phyloP scores from a whole-genome alignment of 2,329 filamentous ascomycete species.

The Cordyceps militaris region DNA sequence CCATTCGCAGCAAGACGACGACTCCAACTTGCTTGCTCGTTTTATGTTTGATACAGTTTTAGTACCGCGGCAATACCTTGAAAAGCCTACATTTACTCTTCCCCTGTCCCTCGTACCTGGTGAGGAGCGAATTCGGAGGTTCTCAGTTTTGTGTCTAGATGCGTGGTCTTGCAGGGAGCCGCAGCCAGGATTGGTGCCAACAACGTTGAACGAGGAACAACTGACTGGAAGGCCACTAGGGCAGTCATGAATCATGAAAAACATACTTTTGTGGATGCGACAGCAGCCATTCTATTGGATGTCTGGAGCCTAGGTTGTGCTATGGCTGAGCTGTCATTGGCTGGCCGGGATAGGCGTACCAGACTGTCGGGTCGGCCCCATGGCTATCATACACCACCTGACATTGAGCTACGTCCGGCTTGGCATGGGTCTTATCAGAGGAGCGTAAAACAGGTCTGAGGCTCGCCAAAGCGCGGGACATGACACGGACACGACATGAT shows the following conservation, averaged over 20 bases:
- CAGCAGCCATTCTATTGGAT: constrained; percentile 7
- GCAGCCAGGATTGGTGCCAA: background rate
- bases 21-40: background rate
- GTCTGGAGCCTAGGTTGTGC: background rate
- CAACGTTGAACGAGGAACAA: background rate
- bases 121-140: too few species aligned
- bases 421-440: background rate
- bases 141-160: too few species aligned
- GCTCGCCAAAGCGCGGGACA: background rate
- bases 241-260: background rate
- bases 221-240: background rate
- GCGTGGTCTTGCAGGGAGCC: background rate
- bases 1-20: background rate
- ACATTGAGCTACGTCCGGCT: background rate
- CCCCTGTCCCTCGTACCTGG: background rate
- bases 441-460: background rate
- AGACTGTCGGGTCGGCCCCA: constrained; percentile 13
- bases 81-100: background rate
- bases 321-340: constrained; percentile 9
- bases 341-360: constrained; percentile 11
- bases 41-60: background rate
- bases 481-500: too few species aligned
- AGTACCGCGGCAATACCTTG: background rate
- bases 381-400: background rate
- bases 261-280: constrained; percentile 9